Conservation (phyloP, 1,139 yeast genomes). For the Yamadazyma triangularis region DNA sequence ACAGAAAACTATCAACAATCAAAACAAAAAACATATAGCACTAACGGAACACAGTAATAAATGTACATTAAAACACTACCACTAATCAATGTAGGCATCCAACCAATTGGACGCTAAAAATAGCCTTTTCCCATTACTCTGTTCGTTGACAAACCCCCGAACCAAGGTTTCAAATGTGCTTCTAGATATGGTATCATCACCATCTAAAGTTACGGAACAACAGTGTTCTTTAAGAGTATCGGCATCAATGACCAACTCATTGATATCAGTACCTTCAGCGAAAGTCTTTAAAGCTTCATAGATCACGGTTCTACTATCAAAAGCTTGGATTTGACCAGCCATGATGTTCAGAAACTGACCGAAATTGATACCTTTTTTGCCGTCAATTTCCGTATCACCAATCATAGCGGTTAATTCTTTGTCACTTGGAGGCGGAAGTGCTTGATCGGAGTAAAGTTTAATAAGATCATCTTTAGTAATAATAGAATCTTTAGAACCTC, state of each 20-base stretch:
- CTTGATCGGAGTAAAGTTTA: slow-evolving; percentile 48
- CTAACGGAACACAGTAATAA: too few relatives aligned
- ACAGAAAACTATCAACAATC: too few relatives aligned
- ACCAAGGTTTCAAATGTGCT: slow-evolving; percentile 50
- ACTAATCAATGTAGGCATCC: slow-evolving; percentile 49
- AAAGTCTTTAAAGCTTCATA: slow-evolving; percentile 61
- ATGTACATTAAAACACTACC: too few relatives aligned
- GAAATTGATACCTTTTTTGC: slow-evolving; percentile 53
- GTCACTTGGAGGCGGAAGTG: slow-evolving; percentile 38
- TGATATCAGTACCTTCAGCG: slow-evolving; percentile 24
- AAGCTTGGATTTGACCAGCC: slow-evolving; percentile 52
- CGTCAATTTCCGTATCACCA: too few relatives aligned
- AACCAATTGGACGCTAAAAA: slow-evolving; percentile 60
- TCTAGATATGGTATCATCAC: slow-evolving; percentile 50
- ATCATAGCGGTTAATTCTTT: slow-evolving; percentile 20
- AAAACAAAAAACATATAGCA: too few relatives aligned
- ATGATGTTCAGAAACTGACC: slow-evolving; percentile 67
- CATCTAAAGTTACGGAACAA: slow-evolving; percentile 42
- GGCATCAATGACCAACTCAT: slow-evolving; percentile 40
- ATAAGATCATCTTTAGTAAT: slow-evolving; percentile 58
- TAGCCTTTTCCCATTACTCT: slow-evolving; percentile 51
- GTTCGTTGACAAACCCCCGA: slow-evolving; percentile 53
- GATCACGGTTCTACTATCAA: slow-evolving; percentile 61
- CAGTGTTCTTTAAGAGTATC: slow-evolving; percentile 48
- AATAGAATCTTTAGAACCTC: slow-evolving; percentile 68